Base-by-base conservation (phyloP, 1,139 yeast species). In the Lodderomyces beijingensis region DNA sequence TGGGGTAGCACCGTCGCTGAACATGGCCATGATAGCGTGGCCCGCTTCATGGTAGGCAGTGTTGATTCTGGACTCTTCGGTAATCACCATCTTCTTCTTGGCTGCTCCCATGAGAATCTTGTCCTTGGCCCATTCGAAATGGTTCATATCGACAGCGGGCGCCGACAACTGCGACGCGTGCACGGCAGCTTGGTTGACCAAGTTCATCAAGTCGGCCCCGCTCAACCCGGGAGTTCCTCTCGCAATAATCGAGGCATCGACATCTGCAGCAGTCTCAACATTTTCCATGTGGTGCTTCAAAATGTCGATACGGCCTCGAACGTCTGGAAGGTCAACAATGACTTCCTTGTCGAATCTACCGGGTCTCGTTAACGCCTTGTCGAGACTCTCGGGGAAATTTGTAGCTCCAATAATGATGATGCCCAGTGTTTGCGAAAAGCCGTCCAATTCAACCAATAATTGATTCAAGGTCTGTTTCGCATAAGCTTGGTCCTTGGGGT, bases 1-100 rank as follows among this genome's bases (percentile, higher is more conserved):
- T 3, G 96, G 89, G 5, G 96, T 88, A 7, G 98, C 97, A n/a
- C 95, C 96, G 8, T 80, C 79, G 8, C 96, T 86, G 59, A 74
- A 91, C 77, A 91, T 74, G 4, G 98, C 97, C 86, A 89, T 87
- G 39, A 91, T 86, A 4, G 98, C 98, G 62, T 91, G 99, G 3
- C 99, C 99, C 7, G 98, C 99, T 64, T 91, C 99, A 61, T 91
- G 99, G 58, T 80, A 93, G 2, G 98, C 98, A 13, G 98, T 93
- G 47, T 91, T 89, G 47, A 75, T 77, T 57, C 97, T 77, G 0
- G 95, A 77, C 46, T 91, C 96, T 57, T 91, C 96, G 16, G 98
- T 89, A 62, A 91, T 76, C 32, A 91, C 96, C 97, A 89, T 89
- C 32, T 95, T 86, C 62, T 86, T 86, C 57, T 94, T 83, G 43